Conservation (phyloP, 2,329 filamentous ascomycete species). For the Epichloe amarillans region DNA sequence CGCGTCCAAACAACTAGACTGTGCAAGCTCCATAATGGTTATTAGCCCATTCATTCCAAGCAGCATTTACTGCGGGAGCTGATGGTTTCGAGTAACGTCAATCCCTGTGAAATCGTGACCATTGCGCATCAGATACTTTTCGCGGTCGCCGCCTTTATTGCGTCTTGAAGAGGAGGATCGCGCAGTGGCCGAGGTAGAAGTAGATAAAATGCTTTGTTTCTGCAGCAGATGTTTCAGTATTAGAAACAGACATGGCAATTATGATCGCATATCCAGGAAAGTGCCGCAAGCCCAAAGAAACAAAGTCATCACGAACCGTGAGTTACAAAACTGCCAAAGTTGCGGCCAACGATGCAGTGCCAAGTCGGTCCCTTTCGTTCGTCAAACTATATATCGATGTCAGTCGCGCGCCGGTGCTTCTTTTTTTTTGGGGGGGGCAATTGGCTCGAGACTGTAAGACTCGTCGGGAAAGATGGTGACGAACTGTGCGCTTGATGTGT, state of each 20-base stretch:
- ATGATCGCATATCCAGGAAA: background rate
- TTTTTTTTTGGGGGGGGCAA: background rate
- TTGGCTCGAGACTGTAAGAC: background rate
- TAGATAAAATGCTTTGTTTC: slow-evolving; percentile 99
- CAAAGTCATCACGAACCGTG: slow-evolving; percentile 51
- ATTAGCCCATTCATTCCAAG: background rate
- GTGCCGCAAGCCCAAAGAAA: background rate
- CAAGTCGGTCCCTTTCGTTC: slow-evolving; percentile 94
- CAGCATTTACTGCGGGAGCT: background rate
- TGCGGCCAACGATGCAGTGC: slow-evolving; percentile 97
- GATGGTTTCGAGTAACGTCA: background rate
- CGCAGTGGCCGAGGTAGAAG: slow-evolving; percentile 98
- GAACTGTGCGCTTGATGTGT: slow-evolving; percentile 85
- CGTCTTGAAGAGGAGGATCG: slow-evolving; percentile 97
- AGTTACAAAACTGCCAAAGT: slow-evolving; percentile 98
- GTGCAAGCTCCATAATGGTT: background rate
- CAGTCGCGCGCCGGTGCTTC: background rate
- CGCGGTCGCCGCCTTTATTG: slow-evolving; percentile 42
- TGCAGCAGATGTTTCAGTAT: slow-evolving; percentile 23
- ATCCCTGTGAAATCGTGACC: background rate
- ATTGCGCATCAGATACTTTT: background rate
- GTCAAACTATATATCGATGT: slow-evolving; percentile 57
- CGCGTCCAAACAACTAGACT: background rate
- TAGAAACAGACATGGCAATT: background rate
- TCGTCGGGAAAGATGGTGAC: slow-evolving; percentile 11